phyloP scores from a whole-genome alignment of 495 filamentous ascomycete genomes.

The Neurospora sublineolata region DNA sequence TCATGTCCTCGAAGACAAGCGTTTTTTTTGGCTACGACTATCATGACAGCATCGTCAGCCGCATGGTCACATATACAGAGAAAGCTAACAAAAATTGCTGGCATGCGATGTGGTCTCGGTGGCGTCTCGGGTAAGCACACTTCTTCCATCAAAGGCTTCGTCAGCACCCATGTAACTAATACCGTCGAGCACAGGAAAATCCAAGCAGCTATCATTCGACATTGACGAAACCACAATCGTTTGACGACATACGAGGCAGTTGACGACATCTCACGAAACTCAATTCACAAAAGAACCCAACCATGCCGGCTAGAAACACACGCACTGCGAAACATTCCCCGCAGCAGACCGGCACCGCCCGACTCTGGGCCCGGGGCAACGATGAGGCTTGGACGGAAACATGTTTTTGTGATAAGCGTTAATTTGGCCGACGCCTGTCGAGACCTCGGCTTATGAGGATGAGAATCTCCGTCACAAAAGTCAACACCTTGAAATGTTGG shows the following conservation, averaged over 20 bases:
- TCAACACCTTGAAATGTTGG: not conserved
- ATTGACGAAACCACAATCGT: not conserved
- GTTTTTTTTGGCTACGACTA: not conserved
- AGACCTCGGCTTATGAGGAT: not conserved
- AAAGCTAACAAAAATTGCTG: not conserved
- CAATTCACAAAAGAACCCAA: not conserved
- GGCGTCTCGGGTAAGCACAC: not conserved
- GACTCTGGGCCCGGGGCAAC: not conserved
- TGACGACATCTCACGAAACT: not conserved
- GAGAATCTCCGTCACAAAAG: not conserved
- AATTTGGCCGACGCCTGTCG: not conserved
- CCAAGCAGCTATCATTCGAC: not conserved
- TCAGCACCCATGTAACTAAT: not conserved
- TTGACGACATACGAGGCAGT: not conserved
- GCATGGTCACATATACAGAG: not conserved
- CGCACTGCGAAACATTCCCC: not conserved
- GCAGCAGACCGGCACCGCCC: not conserved
- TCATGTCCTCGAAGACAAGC: not conserved
- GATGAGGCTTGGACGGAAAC: not conserved
- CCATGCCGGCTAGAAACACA: not conserved
- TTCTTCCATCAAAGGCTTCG: not conserved
- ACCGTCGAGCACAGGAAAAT: not conserved
- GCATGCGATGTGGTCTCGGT: not conserved
- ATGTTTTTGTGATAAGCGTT: not conserved
- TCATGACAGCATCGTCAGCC: not conserved